Conservation (phyloP, 1,284 basidiomycete genomes). For the Dichomitus squalens region DNA sequence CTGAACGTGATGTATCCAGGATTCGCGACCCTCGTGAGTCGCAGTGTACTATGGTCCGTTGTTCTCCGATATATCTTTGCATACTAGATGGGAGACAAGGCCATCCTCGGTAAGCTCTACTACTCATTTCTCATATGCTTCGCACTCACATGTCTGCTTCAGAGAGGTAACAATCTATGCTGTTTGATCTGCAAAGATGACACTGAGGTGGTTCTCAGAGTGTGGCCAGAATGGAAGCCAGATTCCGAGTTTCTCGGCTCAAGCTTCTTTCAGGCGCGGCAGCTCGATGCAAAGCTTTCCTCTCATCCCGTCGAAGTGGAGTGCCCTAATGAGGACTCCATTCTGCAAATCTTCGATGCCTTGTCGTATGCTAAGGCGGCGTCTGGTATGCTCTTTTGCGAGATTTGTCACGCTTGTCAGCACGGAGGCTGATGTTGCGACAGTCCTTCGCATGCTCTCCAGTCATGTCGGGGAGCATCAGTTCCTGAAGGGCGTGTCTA, state of each 20-base stretch:
- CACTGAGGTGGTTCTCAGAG: conserved; percentile 38
- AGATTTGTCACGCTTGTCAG: too few relatives aligned
- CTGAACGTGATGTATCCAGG: too few relatives aligned
- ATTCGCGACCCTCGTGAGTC: conserved; percentile 76
- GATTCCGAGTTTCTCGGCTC: conserved; percentile 71
- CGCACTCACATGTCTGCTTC: background rate
- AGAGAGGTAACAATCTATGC: conserved; percentile 48
- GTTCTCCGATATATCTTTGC: background rate
- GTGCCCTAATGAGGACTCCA: conserved; percentile 85
- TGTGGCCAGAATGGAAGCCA: conserved; percentile 81
- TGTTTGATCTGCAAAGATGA: background rate
- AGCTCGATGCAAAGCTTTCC: conserved; percentile 87
- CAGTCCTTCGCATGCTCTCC: conserved; percentile 92
- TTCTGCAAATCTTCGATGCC: conserved; percentile 88
- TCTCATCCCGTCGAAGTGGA: conserved; percentile 96
- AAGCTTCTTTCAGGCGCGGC: conserved; percentile 75
- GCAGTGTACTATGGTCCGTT: background rate
- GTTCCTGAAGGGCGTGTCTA: conserved; percentile 86
- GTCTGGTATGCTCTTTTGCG: conserved; percentile 50
- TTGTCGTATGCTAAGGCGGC: conserved; percentile 89
- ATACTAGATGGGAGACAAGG: conserved; percentile 90
- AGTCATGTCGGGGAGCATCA: conserved; percentile 88
- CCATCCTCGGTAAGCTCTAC: conserved; percentile 77
- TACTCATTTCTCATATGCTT: conserved; percentile 14
- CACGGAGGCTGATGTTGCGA: background rate